Conservation (phyloP, 805 yeast species). For the Lipomyces sp. region DNA sequence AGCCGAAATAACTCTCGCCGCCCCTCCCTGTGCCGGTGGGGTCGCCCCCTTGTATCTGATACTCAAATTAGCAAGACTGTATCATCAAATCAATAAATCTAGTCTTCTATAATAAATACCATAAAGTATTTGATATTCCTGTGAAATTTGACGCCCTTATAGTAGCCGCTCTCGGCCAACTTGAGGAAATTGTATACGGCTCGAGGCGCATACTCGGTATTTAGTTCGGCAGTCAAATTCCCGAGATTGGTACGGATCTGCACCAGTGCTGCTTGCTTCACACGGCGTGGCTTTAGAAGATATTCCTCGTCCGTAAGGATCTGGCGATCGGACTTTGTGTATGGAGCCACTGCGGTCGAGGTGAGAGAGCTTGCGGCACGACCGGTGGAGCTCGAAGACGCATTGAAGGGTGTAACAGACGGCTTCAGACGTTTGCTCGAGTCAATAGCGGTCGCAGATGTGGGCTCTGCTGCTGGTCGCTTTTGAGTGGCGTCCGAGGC, state of each 20-base stretch:
- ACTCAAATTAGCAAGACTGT: neutral
- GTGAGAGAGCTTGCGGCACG: slow-evolving; percentile 35
- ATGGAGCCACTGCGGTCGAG: slow-evolving; percentile 35
- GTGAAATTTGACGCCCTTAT: slow-evolving; percentile 36
- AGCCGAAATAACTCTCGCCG: slow-evolving; percentile 34
- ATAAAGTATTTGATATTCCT: slow-evolving; percentile 37
- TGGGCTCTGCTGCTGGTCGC: neutral
- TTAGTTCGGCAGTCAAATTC: slow-evolving; percentile 53
- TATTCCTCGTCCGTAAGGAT: slow-evolving; percentile 32
- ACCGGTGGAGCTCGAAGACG: slow-evolving; percentile 31
- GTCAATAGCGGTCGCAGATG: neutral
- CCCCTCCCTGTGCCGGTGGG: slow-evolving; percentile 40
- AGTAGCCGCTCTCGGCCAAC: slow-evolving; percentile 44
- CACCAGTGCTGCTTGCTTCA: slow-evolving; percentile 34
- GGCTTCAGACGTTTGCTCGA: neutral
- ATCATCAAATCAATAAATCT: neutral
- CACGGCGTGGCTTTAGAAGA: slow-evolving; percentile 33
- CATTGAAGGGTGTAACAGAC: slow-evolving; percentile 4
- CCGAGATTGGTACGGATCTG: slow-evolving; percentile 35
- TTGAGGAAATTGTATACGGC: slow-evolving; percentile 49
- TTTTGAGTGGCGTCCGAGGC: too few species aligned
- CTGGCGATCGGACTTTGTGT: slow-evolving; percentile 31
- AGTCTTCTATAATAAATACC: slow-evolving; percentile 12
- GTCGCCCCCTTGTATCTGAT: slow-evolving; percentile 38
- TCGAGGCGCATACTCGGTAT: slow-evolving; percentile 63